phyloP scores from a whole-genome alignment of 495 filamentous ascomycete genomes.

The Talaromyces nanjingensis region DNA sequence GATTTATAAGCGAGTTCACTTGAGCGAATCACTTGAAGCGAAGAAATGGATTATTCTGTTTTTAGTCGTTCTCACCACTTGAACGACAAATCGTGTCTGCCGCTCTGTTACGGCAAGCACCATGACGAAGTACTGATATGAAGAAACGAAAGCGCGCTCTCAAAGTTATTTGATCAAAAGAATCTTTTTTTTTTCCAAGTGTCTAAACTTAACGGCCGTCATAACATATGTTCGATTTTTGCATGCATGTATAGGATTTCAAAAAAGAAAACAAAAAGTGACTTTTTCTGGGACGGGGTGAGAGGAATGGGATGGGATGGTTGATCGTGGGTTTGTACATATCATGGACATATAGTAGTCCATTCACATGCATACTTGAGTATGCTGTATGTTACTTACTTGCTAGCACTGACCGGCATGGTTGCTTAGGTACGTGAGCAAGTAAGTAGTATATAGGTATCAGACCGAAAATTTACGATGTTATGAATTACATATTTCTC shows the following conservation, averaged over 20 bases:
- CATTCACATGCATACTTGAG: background rate
- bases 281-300: background rate
- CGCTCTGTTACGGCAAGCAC: background rate
- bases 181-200: background rate
- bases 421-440: background rate
- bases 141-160: background rate
- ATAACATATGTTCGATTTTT: background rate
- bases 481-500: background rate
- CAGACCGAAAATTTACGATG: background rate
- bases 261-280: background rate
- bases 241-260: background rate
- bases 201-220: background rate
- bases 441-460: background rate
- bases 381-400: background rate
- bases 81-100: background rate
- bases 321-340: background rate
- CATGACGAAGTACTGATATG: background rate
- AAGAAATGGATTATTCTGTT: background rate
- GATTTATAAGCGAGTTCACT: background rate
- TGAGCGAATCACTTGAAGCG: background rate
- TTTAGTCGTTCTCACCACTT: background rate
- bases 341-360: background rate
- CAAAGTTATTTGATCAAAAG: background rate
- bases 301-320: background rate
- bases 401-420: background rate